phyloP scores from a whole-genome alignment of 2,329 filamentous ascomycete genomes.

The Aspergillus calidoustus region DNA sequence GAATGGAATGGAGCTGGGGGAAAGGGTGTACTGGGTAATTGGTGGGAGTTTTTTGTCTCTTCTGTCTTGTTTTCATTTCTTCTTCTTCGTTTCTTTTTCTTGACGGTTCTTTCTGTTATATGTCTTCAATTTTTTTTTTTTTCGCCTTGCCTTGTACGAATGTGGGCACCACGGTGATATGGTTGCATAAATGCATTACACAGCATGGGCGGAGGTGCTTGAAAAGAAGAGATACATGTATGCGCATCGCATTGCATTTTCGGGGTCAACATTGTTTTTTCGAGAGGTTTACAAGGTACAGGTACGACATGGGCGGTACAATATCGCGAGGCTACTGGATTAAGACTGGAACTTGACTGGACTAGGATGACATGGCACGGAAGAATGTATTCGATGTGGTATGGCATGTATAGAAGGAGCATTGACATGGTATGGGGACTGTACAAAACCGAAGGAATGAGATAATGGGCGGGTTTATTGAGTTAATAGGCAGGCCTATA shows the following conservation, averaged over 20 bases:
- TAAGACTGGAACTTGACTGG: neutral
- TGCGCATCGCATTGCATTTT: constrained; percentile 1
- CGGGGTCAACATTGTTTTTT: neutral
- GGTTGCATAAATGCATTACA: neutral
- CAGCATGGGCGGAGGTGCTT: neutral
- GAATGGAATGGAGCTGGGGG: neutral
- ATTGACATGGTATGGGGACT: neutral
- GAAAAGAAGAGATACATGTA: too few relatives aligned
- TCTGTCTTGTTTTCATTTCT: neutral
- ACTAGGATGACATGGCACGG: neutral
- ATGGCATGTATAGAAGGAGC: neutral
- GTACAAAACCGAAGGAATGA: neutral
- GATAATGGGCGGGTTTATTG: too few relatives aligned
- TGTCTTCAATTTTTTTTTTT: too few relatives aligned
- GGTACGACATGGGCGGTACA: neutral
- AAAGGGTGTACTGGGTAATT: neutral
- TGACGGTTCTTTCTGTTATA: neutral
- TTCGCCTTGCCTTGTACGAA: too few relatives aligned
- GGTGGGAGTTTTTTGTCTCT: neutral
- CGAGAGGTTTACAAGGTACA: neutral
- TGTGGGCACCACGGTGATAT: too few relatives aligned
- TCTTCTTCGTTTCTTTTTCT: neutral
- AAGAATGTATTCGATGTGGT: neutral
- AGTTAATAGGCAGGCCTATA: too few relatives aligned
- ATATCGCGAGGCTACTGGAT: neutral